Conservation (phyloP, 2,329 filamentous ascomycete genomes). For the Ambrosiella beaveri region DNA sequence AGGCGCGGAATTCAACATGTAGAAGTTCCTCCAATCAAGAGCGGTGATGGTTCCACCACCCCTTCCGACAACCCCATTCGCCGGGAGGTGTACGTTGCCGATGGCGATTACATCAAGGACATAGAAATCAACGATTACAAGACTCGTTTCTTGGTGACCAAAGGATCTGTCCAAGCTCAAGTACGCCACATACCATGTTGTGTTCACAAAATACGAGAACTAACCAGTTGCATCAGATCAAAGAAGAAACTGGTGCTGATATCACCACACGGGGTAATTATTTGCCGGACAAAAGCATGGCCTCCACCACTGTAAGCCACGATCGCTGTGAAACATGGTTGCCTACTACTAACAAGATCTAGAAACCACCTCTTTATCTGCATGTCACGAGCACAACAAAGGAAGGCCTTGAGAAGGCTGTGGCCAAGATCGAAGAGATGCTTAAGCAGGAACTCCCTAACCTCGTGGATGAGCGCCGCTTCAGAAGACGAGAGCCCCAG, state of each 20-base stretch:
- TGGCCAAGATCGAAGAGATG: constrained; percentile 77
- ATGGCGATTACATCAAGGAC: constrained; percentile 96
- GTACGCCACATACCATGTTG: constrained; percentile 39
- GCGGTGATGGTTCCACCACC: constrained; percentile 19
- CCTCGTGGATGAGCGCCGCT: constrained; percentile 83
- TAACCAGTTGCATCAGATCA: constrained; percentile 51
- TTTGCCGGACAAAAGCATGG: constrained; percentile 95
- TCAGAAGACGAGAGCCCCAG: constrained; percentile 62
- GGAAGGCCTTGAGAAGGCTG: constrained; percentile 75
- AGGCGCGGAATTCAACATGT: constrained; percentile 83
- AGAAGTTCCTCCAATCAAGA: constrained; percentile 65
- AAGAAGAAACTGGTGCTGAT: constrained; percentile 99
- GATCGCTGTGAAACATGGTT: neutral
- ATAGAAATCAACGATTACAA: constrained; percentile 97
- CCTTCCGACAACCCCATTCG: constrained; percentile 40
- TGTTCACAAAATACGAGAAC: neutral
- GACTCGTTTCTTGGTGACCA: constrained; percentile 92
- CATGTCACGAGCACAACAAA: constrained; percentile 89
- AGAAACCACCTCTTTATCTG: constrained; percentile 89
- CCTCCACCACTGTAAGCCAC: constrained; percentile 65
- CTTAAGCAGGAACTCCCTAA: constrained; percentile 95
- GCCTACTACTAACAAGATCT: constrained; percentile 14
- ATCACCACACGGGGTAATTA: constrained; percentile 95
- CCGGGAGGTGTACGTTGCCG: constrained; percentile 80
- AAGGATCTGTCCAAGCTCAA: constrained; percentile 96